Percentiles rank a stretch among this genome's conserved stretches.
Conservation (phyloP, 192 early-diverging fungal genomes). For the Lobosporangium transversale region DNA sequence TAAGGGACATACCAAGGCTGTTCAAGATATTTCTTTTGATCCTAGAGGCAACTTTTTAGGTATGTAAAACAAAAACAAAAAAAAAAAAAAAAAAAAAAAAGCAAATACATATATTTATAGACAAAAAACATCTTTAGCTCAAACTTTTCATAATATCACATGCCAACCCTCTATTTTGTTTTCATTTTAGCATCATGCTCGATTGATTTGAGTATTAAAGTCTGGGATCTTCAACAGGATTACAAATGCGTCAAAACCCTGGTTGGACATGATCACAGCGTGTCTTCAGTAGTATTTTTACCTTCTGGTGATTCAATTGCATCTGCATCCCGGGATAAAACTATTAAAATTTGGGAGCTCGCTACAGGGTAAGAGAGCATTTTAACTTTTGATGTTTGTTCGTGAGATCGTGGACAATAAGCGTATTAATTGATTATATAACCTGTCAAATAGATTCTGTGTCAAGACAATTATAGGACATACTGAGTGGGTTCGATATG, state of each 20-base stretch:
- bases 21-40: slow-evolving; percentile 90
- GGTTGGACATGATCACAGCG: slow-evolving; percentile 93
- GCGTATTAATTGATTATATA: not conserved
- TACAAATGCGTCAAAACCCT: slow-evolving; percentile 87
- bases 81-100: slow-evolving; percentile 1
- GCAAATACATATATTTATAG: not conserved
- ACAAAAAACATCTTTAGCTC: no score
- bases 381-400: not conserved
- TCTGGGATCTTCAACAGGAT: slow-evolving; percentile 89
- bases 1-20: slow-evolving; percentile 95
- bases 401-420: not conserved
- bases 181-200: slow-evolving; percentile 81
- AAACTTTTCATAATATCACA: not conserved
- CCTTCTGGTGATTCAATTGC: slow-evolving; percentile 84
- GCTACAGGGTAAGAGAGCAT: slow-evolving; percentile 70
- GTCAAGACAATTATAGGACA: slow-evolving; percentile 83
- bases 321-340: slow-evolving; percentile 91
- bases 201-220: slow-evolving; percentile 88
- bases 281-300: slow-evolving; percentile 81
- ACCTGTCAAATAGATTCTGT: slow-evolving; percentile 70
- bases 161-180: not conserved
- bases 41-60: slow-evolving; percentile 82
- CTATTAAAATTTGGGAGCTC: slow-evolving; percentile 92
- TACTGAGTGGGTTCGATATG: slow-evolving; percentile 87
- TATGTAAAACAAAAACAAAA: slow-evolving; percentile 45